A percentile compares a stretch with the other conserved stretches of the same genome.
Evolutionary conservation across 768 basidiomycete genomes (phyloP).

Genomic region (Neoboletus subvelutipes): DNA sequence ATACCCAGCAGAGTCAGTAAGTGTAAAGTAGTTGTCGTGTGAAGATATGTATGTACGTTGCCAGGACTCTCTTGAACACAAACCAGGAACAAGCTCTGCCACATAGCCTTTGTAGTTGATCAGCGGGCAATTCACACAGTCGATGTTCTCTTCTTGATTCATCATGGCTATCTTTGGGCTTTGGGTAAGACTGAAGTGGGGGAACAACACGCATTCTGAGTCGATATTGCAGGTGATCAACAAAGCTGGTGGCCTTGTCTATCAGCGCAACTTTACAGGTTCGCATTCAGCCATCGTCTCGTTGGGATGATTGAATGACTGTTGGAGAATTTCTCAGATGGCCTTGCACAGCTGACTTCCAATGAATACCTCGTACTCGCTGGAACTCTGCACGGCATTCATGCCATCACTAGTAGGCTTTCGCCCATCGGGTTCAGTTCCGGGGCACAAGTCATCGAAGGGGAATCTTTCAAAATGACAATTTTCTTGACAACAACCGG

Average conservation of each 20-base stretch:
- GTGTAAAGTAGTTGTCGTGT: constrained; percentile 9
- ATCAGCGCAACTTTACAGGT: constrained; percentile 92
- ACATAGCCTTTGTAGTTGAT: not conserved
- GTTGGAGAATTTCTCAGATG: constrained; percentile 53
- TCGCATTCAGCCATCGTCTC: constrained; percentile 16
- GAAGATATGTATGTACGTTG: not conserved
- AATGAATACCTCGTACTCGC: constrained; percentile 96
- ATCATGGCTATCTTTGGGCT: constrained; percentile 79
- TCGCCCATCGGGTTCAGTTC: constrained; percentile 82
- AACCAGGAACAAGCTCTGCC: not conserved
- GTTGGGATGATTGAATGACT: not conserved
- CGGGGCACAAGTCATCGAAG: constrained; percentile 93
- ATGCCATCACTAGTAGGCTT: constrained; percentile 93
- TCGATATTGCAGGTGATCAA: constrained; percentile 74
- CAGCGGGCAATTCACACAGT: not conserved
- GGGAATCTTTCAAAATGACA: constrained; percentile 92
- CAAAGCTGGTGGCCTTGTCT: constrained; percentile 96
- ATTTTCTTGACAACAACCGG: constrained; percentile 90
- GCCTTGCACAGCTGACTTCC: constrained; percentile 85
- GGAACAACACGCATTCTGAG: constrained; percentile 3
- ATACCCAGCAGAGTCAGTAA: constrained; percentile 8
- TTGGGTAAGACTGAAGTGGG: constrained; percentile 55
- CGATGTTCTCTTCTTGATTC: constrained; percentile 2
- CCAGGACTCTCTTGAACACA: not conserved
- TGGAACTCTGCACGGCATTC: constrained; percentile 95